Evolutionary conservation across 345 rosid genomes (phyloP).

Genomic region (Schrenkiella parvula): DNA sequence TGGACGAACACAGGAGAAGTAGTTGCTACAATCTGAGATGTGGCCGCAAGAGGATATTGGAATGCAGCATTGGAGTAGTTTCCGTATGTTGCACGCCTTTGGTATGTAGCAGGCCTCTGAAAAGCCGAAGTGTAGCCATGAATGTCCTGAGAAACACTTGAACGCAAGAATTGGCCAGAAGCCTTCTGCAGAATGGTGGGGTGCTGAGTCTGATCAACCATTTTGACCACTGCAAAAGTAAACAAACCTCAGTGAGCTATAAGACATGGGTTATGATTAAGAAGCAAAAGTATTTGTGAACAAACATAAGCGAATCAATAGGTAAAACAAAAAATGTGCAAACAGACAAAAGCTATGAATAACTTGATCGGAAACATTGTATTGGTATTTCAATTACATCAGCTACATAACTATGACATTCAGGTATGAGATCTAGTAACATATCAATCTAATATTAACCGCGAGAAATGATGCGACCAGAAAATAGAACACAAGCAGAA

Average conservation of each 20-base stretch:
- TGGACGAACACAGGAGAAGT: slow-evolving; percentile 51
- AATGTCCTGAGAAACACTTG: slow-evolving; percentile 44
- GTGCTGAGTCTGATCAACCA: slow-evolving; percentile 75
- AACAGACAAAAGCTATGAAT: background rate
- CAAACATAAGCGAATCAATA: background rate
- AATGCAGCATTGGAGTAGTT: slow-evolving; percentile 66
- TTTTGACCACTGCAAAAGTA: slow-evolving; percentile 44
- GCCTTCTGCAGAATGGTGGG: slow-evolving; percentile 67
- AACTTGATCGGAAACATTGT: background rate
- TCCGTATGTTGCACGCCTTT: slow-evolving; percentile 45
- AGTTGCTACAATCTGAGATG: slow-evolving; percentile 20
- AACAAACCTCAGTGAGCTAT: background rate
- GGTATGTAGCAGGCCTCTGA: slow-evolving; percentile 52
- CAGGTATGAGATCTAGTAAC: background rate
- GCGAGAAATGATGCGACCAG: background rate
- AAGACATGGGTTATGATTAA: too few relatives aligned
- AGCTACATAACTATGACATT: background rate
- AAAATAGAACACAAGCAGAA: background rate
- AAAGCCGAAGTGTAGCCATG: slow-evolving; percentile 33
- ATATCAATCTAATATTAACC: background rate
- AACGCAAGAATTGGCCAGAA: slow-evolving; percentile 53
- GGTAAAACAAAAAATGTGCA: background rate
- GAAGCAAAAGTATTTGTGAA: background rate
- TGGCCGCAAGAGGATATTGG: slow-evolving; percentile 32
- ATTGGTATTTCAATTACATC: background rate